A percentile compares a stretch with the other conserved stretches of the same genome.
phyloP scores from a whole-genome alignment of 345 rosid genomes.

The Melaleuca quinquenervia region DNA sequence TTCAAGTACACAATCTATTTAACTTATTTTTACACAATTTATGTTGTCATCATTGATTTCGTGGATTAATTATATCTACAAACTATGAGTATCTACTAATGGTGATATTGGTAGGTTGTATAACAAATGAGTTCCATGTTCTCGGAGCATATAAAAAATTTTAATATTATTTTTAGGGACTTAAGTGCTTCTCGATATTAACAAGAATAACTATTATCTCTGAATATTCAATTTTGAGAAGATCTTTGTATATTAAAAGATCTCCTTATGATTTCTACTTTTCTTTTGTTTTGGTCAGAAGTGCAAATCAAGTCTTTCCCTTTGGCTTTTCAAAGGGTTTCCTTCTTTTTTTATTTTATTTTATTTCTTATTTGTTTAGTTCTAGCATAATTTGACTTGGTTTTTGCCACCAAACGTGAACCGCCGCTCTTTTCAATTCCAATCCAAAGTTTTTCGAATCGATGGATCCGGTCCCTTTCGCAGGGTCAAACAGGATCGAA shows the following conservation, averaged over 20 bases:
- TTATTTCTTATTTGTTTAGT: not conserved
- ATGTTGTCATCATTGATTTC: too few relatives aligned
- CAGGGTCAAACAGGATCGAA: not conserved
- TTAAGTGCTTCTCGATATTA: too few relatives aligned
- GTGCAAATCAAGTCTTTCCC: not conserved
- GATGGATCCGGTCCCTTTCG: not conserved
- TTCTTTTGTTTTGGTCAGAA: not conserved
- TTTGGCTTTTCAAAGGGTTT: not conserved
- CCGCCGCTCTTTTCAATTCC: not conserved
- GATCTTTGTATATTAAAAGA: not conserved
- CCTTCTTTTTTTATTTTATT: not conserved
- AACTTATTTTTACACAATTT: too few relatives aligned
- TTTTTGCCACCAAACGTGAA: not conserved
- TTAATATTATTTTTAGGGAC: not conserved
- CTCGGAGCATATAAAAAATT: not conserved
- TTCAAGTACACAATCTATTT: too few relatives aligned
- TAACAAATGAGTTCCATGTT: not conserved
- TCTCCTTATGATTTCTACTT: not conserved
- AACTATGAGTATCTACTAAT: too few relatives aligned
- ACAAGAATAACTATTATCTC: too few relatives aligned
- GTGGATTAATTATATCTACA: too few relatives aligned
- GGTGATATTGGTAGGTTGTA: not conserved
- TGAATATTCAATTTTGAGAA: not conserved
- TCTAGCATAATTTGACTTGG: not conserved
- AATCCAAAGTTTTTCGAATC: not conserved